phyloP scores from a whole-genome alignment of 768 basidiomycete species.

The Calocera viscosa region DNA sequence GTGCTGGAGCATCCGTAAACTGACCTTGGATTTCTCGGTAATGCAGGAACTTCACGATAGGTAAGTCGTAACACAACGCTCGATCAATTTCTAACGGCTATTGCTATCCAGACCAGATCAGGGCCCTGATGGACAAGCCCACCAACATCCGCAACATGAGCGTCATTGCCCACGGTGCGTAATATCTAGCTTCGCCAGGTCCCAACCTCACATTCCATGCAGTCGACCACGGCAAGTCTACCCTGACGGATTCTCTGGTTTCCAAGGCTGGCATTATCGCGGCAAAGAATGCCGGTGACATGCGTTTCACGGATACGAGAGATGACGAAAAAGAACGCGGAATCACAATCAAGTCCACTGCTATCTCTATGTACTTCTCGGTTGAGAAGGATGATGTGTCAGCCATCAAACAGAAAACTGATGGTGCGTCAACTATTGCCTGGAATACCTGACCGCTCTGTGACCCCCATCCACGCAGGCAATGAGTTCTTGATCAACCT shows the following conservation, averaged over 20 bases:
- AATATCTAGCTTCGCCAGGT: constrained; percentile 17
- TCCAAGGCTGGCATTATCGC: constrained; percentile 99
- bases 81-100: background rate
- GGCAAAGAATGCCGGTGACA: constrained; percentile 81
- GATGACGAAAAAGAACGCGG: constrained; percentile 98
- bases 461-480: constrained; percentile 35
- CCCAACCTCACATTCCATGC: constrained; percentile 11
- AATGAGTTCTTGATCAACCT: constrained; percentile 98
- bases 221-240: constrained; percentile 99
- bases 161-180: constrained; percentile 80
- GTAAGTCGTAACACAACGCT: constrained; percentile 34
- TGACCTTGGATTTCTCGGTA: background rate
- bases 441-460: background rate
- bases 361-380: constrained; percentile 99
- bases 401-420: constrained; percentile 87
- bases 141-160: constrained; percentile 94
- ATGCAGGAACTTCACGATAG: constrained; percentile 76
- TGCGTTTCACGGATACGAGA: constrained; percentile 95
- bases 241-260: constrained; percentile 95
- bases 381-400: constrained; percentile 76
- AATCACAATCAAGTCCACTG: constrained; percentile 99
- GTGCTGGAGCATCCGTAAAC: background rate
- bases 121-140: constrained; percentile 74
- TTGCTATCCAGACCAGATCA: constrained; percentile 58
- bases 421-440: constrained; percentile 39